These are phyloP conservation scores for Hygrophila difformis DNA, from an alignment of 257 asterid genomes.

Conservation along the genomic window DNA sequence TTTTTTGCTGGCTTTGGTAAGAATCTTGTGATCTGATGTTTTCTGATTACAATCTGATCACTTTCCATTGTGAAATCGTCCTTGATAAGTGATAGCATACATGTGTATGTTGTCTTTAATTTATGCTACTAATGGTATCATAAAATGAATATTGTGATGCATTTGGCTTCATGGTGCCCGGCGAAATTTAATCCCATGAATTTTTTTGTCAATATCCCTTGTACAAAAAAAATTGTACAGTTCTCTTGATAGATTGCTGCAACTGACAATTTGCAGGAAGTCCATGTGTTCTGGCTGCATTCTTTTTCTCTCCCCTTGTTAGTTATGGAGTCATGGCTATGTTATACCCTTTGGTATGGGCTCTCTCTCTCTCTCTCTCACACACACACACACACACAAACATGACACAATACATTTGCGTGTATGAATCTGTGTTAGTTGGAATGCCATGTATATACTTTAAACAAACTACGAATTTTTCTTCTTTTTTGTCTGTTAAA, in stretches of 20 bases:
- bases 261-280: slow-evolving; percentile 45
- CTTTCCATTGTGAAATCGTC: no score
- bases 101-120: no score
- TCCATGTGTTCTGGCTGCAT: slow-evolving; percentile 74
- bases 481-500: no score
- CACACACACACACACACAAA: no score
- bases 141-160: no score
- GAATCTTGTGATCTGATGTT: slow-evolving; percentile 6
- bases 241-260: slow-evolving; percentile 6
- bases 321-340: slow-evolving; percentile 95
- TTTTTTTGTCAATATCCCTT: background rate
- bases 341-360: slow-evolving; percentile 75
- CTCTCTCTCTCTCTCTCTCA: slow-evolving; percentile 5
- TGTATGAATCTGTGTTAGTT: no score
- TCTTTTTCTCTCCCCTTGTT: slow-evolving; percentile 77
- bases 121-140: no score
- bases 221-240: background rate
- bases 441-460: no score
- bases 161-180: no score
- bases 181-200: background rate
- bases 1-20: slow-evolving; percentile 97
- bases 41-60: background rate
- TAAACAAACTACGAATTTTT: no score
- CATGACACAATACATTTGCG: no score
- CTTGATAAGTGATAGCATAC: no score